Conservation (phyloP, 2,329 filamentous ascomycete species). For the Fusarium mangiferae region DNA sequence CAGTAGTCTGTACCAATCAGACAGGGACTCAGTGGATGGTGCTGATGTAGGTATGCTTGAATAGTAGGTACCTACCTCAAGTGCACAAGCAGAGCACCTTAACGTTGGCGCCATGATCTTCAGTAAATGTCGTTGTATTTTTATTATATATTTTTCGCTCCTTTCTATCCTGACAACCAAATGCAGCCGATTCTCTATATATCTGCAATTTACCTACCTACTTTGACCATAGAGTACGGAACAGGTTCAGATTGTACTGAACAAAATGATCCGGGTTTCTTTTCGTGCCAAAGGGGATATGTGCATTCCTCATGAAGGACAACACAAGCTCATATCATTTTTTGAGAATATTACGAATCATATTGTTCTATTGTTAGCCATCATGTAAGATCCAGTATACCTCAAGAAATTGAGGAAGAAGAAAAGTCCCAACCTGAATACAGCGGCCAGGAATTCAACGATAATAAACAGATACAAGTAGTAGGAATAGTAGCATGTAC, state of each 20-base stretch:
- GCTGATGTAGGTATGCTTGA: background rate
- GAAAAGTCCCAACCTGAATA: background rate
- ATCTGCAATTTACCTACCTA: background rate
- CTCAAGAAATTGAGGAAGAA: background rate
- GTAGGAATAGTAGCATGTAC: background rate
- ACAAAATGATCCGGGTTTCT: background rate
- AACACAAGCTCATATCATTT: background rate
- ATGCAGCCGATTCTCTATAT: background rate
- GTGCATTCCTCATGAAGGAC: background rate
- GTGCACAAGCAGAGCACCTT: background rate
- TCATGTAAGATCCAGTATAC: background rate
- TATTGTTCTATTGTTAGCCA: background rate
- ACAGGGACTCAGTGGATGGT: slow-evolving; percentile 7
- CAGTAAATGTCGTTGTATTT: background rate
- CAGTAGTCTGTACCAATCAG: background rate
- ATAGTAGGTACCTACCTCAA: background rate
- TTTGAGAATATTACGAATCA: background rate
- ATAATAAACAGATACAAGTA: background rate
- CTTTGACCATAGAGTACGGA: background rate
- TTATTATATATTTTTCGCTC: background rate
- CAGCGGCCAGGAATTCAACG: background rate
- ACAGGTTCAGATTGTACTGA: background rate
- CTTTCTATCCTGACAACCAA: background rate
- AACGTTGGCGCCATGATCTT: background rate
- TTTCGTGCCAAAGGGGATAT: background rate